Percentiles rank a stretch among this genome's conserved stretches.
These are phyloP conservation scores for Xylaria hypoxylon DNA, from an alignment of 2,329 filamentous ascomycete genomes.

Conservation along the genomic window DNA sequence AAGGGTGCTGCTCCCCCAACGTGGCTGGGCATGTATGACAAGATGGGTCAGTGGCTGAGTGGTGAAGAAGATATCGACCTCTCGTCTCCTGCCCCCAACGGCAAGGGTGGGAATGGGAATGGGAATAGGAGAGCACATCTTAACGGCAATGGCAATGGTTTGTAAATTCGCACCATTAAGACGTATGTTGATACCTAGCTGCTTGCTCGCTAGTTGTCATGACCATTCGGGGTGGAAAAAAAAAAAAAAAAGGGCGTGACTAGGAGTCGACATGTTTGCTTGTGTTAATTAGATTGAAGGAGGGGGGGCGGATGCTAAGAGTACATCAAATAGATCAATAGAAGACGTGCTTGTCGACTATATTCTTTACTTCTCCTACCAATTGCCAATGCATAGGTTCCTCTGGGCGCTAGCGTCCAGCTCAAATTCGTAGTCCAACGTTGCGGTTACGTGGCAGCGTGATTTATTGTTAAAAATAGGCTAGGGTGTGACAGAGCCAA, in stretches of 20 bases:
- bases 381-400: neutral
- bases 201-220: neutral
- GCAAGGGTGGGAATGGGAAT: constrained; percentile 26
- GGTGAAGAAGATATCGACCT: constrained; percentile 47
- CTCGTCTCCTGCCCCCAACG: constrained; percentile 33
- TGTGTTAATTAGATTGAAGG: constrained; percentile 11
- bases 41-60: constrained; percentile 51
- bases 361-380: neutral
- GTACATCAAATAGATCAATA: neutral
- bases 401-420: neutral
- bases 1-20: constrained; percentile 43
- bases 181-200: neutral
- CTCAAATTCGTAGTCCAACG: neutral
- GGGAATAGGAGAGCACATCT: constrained; percentile 14
- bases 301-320: neutral
- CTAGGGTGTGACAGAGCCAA: neutral
- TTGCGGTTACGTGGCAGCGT: neutral
- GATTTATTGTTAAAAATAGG: neutral
- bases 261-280: neutral
- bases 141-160: constrained; percentile 13
- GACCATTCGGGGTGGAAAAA: neutral
- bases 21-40: constrained; percentile 57
- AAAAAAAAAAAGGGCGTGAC: neutral
- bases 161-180: constrained; percentile 6
- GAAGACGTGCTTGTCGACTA: neutral